Base-by-base conservation (phyloP, 257 asterid genomes). In the Solanum clarkiae region DNA sequence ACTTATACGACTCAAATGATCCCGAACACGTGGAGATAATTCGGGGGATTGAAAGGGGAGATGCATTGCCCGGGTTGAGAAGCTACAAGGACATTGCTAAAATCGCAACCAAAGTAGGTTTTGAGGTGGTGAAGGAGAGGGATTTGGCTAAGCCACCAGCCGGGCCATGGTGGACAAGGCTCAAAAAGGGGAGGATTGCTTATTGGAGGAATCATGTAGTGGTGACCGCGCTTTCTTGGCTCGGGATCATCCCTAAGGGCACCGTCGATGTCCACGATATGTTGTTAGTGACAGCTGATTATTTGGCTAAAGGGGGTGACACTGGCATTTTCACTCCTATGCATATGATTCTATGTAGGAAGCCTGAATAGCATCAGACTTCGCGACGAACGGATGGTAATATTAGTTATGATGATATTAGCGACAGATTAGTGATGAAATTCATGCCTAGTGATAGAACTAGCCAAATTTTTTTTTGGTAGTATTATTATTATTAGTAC, bases 321-420 rank as follows among this genome's bases (percentile, higher is more conserved):
- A 88, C 90, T 6, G 97, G 97, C 72, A 94, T 94, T n/a, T 94
- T 94, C 91, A 86, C 87, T 45, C 98, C 98, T 84, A 94, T 94
- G 98, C 95, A 93, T 84, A 92, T 93, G 97, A 92, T 94, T 85
- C 91, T 94, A 80, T 94, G 98, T 91, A 87, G 97, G 77, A 94
- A 94, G 87, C 98, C 97, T 2, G 91, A 90, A 17, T 17, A 17
- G 60, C 62, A 8, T 56, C 62, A 4, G 4, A 56, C 2, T 54
- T 54, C 9, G 68, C 14, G 8, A 36, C 7, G 26, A 69, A 69
- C 17, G 75, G 12, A 10, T 9, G 10, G 13, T 65, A 26, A 13
- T 69, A 13, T 69, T 32, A 68, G 13, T 69, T 69, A 68, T 8
- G 15, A 20, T 32, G 77, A 68, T 68, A 68, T 36, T 68, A 68